Base-by-base conservation (phyloP, 768 basidiomycete genomes). In the Tricholoma sp. region DNA sequence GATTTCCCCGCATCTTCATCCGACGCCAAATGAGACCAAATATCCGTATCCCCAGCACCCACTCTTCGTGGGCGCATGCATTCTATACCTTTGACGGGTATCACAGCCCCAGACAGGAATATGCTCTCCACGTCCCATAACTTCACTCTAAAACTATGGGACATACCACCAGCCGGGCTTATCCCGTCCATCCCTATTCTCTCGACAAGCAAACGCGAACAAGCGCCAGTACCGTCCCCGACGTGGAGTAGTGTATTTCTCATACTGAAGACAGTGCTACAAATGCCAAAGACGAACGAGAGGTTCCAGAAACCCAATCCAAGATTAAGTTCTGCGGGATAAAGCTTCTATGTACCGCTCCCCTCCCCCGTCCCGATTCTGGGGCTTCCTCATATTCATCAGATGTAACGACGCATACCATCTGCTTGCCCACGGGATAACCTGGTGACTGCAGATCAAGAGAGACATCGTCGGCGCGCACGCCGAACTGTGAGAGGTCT, bases 91-190 rank as follows among this genome's bases (percentile, higher is more conserved):
- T 78, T 78, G 4, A 79, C 81, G 0, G 77, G 75, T 1, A 89
- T 92, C 60, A 72, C 92, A 37, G 79, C 80, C 0, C 74, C 80
- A 2, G 91, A 90, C 0, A 79, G 83, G 22, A 84, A 85, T 62
- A 68, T 93, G 50, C 63, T 93, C 5, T 88, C 87, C 9, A 72
- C 79, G 5, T 81, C 85, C 0, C 82, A 84, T 56, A 90, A 93
- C 66, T 81, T 83, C 2, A 86, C 85, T 0, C 65, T 91, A 21
- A 78, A 83, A 50, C 72, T 90, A 4, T 91, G 91, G 90, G 85
- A 90, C 59, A 81, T 91, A 8, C 77, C 83, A 2, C 72, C 76
- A 6, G 81, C 80, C 4, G 29, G 8, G 29, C 8, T 3, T 8
- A 16, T 16, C 11, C 6, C 3, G 22, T 47, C 14, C 16, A n/a